Evolutionary conservation across 2,329 filamentous ascomycete genomes (phyloP), one percentile per base, ranked within the genome.

Genomic region (Macrophomina pseudophaseolina): DNA sequence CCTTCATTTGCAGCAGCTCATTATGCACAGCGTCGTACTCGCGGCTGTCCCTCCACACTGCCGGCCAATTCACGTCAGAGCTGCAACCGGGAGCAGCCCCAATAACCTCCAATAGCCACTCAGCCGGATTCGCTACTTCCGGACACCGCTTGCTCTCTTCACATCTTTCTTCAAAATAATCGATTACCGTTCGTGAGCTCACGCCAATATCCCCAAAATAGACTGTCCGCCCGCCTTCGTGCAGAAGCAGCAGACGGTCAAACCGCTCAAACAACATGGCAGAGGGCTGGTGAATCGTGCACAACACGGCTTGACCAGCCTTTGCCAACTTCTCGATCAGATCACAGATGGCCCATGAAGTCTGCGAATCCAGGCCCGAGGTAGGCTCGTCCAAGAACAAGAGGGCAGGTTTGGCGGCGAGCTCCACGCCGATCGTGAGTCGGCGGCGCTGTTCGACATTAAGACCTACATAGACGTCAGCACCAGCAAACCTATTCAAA

Each of bases 261-360:
- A 95, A 97, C 67, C 92, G 90, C 77, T 97, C 92, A 83, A 97
- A 97, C 64, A 97, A 85, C 86, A 97, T 93, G 40, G 94, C 93
- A 14, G 92, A 96, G n/a, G 94, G 94, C 79, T 98, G 94, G 78
- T 98, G 94, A 68, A 97, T 97, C 0, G 94, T 97, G 81, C 93
- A 97, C n/a, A 97, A 88, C 79, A 97, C 92, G 62, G 94, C 94
- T 76, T 96, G 93, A 16, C 94, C 94, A 69, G 89, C 91, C 78
- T 94, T 91, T 72, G 93, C 93, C 40, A 97, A 85, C 80, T 96
- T 97, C 79, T 96, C 91, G 48, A 98, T 86, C 11, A 97, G 86
- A 76, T 93, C 90, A 53, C 93, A 85, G 75, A 97, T 97, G 70
- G 92, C 91, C 92, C 93, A 97, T 0, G 93, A 94, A 1, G 94